Conservation (phyloP, 2,329 filamentous ascomycete genomes). For the Talaromyces sp. region DNA sequence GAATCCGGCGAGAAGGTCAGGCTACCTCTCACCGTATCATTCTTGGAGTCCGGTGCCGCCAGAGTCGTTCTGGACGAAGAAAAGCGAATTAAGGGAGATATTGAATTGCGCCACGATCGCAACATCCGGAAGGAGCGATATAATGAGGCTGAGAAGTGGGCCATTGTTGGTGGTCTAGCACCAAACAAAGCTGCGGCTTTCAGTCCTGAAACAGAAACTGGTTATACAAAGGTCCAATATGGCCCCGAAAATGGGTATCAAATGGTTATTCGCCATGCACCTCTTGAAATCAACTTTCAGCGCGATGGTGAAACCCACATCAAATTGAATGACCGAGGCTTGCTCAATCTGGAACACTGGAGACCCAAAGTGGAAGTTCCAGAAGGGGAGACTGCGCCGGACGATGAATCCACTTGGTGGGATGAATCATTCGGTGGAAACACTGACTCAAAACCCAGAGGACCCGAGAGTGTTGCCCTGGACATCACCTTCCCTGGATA, state of each 20-base stretch:
- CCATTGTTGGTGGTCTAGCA: conserved; percentile 75
- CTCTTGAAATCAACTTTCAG: conserved; percentile 83
- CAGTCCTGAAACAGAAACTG: conserved; percentile 61
- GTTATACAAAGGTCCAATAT: conserved; percentile 71
- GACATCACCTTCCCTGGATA: conserved; percentile 93
- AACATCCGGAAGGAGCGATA: conserved; percentile 86
- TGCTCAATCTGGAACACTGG: conserved; percentile 96
- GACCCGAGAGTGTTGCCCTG: conserved; percentile 84
- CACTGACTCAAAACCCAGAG: conserved; percentile 90
- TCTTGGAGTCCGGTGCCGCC: conserved; percentile 84
- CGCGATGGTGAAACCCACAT: conserved; percentile 78
- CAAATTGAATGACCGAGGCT: conserved; percentile 82
- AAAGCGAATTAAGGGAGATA: conserved; percentile 80
- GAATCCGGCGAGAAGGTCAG: conserved; percentile 66
- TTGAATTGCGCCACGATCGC: conserved; percentile 81
- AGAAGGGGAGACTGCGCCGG: conserved; percentile 44
- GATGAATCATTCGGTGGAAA: conserved; percentile 94
- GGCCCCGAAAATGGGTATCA: conserved; percentile 73
- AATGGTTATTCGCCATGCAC: conserved; percentile 76
- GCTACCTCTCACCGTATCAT: conserved; percentile 79
- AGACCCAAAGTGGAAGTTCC: conserved; percentile 72
- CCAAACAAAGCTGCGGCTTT: conserved; percentile 69
- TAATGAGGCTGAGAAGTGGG: conserved; percentile 84
- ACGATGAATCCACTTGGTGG: conserved; percentile 87
- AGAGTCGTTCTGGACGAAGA: conserved; percentile 90